phyloP scores from a whole-genome alignment of 305 asterid species.

The Fraxinus velutina region DNA sequence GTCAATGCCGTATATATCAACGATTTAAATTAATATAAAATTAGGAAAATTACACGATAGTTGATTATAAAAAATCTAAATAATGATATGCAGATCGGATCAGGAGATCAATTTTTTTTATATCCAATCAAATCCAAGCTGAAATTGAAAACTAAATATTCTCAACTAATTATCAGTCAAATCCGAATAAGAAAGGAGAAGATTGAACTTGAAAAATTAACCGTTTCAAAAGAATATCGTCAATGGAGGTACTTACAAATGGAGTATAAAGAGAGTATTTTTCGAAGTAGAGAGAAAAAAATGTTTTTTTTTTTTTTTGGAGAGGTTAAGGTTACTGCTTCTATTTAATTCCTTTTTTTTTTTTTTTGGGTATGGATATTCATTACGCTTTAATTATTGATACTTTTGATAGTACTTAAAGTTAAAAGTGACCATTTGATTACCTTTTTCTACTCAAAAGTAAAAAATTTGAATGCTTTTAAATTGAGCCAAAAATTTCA shows the following conservation, averaged over 20 bases:
- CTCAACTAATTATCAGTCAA: conserved; percentile 5
- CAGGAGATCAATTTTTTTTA: conserved; percentile 27
- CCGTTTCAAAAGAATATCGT: conserved; percentile 32
- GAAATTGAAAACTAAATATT: neutral
- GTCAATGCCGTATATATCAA: conserved; percentile 12
- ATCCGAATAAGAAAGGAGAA: neutral
- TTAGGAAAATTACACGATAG: conserved; percentile 18
- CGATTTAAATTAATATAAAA: conserved; percentile 22
- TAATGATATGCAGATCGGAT: conserved; percentile 43
- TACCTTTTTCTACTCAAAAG: neutral
- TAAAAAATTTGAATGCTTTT: neutral
- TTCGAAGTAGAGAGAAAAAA: conserved; percentile 14
- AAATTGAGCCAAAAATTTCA: neutral
- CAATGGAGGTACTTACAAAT: conserved; percentile 41
- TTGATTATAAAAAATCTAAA: conserved; percentile 5
- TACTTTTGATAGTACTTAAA: neutral
- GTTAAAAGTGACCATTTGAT: neutral
- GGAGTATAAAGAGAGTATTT: conserved; percentile 17
- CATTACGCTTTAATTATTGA: neutral
- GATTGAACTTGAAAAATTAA: conserved; percentile 36
- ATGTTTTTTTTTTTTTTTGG: conserved; percentile 14
- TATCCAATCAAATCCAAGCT: neutral
- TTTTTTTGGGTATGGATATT: neutral
- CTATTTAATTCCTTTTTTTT: neutral
- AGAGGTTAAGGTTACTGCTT: neutral